A percentile compares a stretch with the other conserved stretches of the same genome.
phyloP scores from a whole-genome alignment of 345 rosid genomes.

The Aquilaria malaccensis region DNA sequence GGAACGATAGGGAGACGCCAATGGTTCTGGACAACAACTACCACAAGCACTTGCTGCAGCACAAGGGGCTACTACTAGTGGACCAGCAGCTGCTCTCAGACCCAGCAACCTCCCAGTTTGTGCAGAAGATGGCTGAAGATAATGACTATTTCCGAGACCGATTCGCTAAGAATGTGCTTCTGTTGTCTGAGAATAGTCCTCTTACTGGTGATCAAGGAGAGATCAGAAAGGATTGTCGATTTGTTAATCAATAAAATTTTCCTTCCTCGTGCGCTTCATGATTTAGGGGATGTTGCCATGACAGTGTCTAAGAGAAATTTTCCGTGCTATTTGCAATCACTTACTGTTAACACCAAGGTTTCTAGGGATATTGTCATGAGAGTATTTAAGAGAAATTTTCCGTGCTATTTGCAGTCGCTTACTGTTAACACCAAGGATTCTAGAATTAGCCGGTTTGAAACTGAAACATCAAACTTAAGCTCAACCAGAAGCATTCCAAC shows the following conservation, averaged over 20 bases:
- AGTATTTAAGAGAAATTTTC: too few relatives aligned
- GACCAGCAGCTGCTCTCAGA: slow-evolving; percentile 64
- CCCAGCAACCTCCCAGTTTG: slow-evolving; percentile 50
- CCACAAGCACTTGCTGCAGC: slow-evolving; percentile 48
- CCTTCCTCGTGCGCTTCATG: too few relatives aligned
- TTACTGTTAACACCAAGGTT: too few relatives aligned
- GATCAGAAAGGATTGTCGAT: slow-evolving; percentile 75
- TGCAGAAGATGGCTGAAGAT: slow-evolving; percentile 66
- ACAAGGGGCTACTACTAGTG: slow-evolving; percentile 56
- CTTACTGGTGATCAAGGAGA: slow-evolving; percentile 62
- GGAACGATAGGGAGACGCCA: slow-evolving; percentile 73
- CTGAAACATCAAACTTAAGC: too few relatives aligned
- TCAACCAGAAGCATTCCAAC: too few relatives aligned
- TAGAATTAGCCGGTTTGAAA: too few relatives aligned
- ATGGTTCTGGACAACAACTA: slow-evolving; percentile 76
- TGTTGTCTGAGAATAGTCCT: slow-evolving; percentile 75
- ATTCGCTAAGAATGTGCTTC: slow-evolving; percentile 42
- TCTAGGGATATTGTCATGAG: too few relatives aligned
- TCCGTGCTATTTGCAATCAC: too few relatives aligned
- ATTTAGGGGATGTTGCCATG: too few relatives aligned
- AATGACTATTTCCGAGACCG: slow-evolving; percentile 64
- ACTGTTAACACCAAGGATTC: too few relatives aligned
- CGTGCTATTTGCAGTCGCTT: too few relatives aligned
- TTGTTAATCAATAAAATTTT: slow-evolving; percentile 11
- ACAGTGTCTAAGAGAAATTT: too few relatives aligned